Evolutionary conservation across 768 basidiomycete species (phyloP).

Genomic region (Gloeophyllum trabeum): DNA sequence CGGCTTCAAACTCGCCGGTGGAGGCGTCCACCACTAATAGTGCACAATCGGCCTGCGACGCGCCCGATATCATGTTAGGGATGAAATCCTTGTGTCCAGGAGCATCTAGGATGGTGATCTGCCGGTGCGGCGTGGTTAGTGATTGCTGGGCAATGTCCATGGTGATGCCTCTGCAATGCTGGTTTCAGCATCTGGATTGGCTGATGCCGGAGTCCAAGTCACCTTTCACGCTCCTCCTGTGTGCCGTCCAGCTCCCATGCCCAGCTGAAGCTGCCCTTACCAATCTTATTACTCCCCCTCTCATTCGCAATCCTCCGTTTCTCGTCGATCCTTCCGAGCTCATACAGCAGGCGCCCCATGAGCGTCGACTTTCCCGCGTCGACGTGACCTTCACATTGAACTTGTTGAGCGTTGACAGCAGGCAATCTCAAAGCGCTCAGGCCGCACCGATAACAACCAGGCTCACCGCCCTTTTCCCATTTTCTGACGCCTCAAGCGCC

Average conservation of each 20-base stretch:
- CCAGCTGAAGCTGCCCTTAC: conserved; percentile 95
- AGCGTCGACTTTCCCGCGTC: conserved; percentile 98
- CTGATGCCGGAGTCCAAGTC: conserved; percentile 8
- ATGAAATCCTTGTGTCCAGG: conserved; percentile 97
- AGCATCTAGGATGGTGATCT: conserved; percentile 91
- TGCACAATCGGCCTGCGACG: conserved; percentile 93
- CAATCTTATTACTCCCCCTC: conserved; percentile 77
- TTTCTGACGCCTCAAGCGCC: conserved; percentile 32
- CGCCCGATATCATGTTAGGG: conserved; percentile 99
- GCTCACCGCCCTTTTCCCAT: conserved; percentile 57
- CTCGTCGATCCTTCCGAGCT: conserved; percentile 81
- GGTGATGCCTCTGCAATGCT: conserved; percentile 71
- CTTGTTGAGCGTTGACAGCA: conserved; percentile 6
- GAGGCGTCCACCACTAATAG: conserved; percentile 87
- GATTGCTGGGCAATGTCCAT: conserved; percentile 92
- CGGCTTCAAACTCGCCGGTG: conserved; percentile 90
- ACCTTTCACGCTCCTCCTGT: conserved; percentile 89
- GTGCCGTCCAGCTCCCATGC: conserved; percentile 97
- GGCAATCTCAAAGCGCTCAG: neutral
- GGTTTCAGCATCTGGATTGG: too few relatives aligned
- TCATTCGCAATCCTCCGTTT: conserved; percentile 79
- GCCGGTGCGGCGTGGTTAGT: conserved; percentile 58
- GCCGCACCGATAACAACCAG: conserved; percentile 83
- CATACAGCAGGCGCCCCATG: conserved; percentile 91
- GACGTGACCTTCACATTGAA: conserved; percentile 65